Base-by-base conservation (phyloP, 805 yeast genomes). In the Saccharomycopsis sp. region DNA sequence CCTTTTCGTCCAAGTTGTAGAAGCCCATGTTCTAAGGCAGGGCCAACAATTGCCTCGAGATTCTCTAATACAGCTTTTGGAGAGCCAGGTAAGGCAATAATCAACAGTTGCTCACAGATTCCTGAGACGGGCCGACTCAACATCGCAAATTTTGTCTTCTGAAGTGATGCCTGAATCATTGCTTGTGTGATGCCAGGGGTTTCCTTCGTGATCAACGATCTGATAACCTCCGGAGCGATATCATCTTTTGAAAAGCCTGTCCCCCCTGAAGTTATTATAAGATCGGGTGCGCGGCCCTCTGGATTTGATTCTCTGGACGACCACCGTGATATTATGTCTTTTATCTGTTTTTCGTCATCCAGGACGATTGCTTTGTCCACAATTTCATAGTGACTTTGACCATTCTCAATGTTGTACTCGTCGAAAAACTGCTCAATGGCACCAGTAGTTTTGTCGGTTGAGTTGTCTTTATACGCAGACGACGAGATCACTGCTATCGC, bases 111-210 rank as follows among this genome's bases (percentile, higher is more conserved):
- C 24, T 68, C 67, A 14, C 66, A 63, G 1, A 74, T 68, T 2
- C 84, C 84, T 1, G 82, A 81, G 2, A 76, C 77, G 1, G 82
- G 82, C 29, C 84, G 69, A 2, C 80, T 68, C 69, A 79, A 65
- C 50, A 77, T 76, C 1, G 82, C 83, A 62, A 70, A 71, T 0
- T 79, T 78, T 0, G 84, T 80, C 24, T 72, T 68, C 54, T 70
- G 63, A 20, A 79, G 68, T 1, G 82, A 76, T 23, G 66, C 69
- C 0, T 68, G 58, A 2, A 79, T 65, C 82, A 80, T 78, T 2
- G 73, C 74, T 50, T 76, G 79, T 3, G 75, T 78, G 8, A 80
- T 64, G 1, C 83, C 84, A 1, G 80, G 78, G 0, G 83, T 81
- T 48, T 73, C 72, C 55, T 67, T 71, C 15, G 75, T 73, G 0